These are phyloP conservation scores for Senna siamea DNA, from an alignment of 306 rosid species.

Conservation along the genomic window DNA sequence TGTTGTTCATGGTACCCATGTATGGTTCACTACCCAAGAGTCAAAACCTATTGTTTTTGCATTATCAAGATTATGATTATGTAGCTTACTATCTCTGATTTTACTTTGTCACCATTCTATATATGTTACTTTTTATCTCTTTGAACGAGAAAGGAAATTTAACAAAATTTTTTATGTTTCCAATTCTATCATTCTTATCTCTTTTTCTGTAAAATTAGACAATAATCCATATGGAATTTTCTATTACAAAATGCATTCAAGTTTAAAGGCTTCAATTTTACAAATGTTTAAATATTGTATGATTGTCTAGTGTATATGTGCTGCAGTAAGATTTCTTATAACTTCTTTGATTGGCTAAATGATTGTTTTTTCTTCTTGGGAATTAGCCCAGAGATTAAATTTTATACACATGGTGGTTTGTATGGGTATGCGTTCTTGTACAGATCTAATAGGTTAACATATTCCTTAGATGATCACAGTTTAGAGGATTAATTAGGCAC, in stretches of 20 bases:
- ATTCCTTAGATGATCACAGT: background rate
- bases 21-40: constrained; percentile 40
- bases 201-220: background rate
- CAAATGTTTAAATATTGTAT: background rate
- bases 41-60: background rate
- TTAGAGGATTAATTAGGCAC: background rate
- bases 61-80: constrained; percentile 22
- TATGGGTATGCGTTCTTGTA: background rate
- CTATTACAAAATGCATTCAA: background rate
- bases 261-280: background rate
- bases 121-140: background rate
- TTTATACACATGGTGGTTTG: background rate
- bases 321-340: background rate
- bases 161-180: background rate
- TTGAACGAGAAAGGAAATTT: background rate
- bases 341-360: background rate
- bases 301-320: background rate
- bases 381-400: background rate
- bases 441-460: background rate
- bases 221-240: background rate
- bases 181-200: background rate
- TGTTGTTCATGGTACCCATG: constrained; percentile 72
- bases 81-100: background rate
- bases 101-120: constrained; percentile 1
- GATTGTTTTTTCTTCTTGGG: background rate